Evolutionary conservation across 345 rosid genomes (phyloP).

Genomic region (Draba incana): DNA sequence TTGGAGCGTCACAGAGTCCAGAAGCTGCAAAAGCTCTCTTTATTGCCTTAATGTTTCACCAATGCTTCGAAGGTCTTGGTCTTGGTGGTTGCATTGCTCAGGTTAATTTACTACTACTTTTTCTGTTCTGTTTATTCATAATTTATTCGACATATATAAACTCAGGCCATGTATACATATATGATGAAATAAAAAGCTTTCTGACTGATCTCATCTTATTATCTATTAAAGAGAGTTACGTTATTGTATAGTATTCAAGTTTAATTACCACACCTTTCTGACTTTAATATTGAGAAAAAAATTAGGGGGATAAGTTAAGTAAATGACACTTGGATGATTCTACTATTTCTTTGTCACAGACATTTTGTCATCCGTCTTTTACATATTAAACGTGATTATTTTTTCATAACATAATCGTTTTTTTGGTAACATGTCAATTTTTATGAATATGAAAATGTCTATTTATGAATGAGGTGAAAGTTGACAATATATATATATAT

Average conservation of each 20-base stretch:
- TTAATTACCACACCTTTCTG: not conserved
- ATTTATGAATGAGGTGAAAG: no score
- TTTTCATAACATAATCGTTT: no score
- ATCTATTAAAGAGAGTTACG: not conserved
- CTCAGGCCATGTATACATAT: not conserved
- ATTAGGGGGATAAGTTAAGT: no score
- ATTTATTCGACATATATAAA: not conserved
- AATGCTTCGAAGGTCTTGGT: conserved; percentile 71
- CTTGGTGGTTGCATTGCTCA: conserved; percentile 68
- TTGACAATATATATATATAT: no score
- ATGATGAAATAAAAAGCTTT: not conserved
- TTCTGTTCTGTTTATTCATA: not conserved
- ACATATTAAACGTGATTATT: no score
- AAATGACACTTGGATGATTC: no score
- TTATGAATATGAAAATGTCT: no score
- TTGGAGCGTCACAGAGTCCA: conserved; percentile 62
- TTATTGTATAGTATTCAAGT: conserved; percentile 5
- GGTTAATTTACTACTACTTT: conserved; percentile 37
- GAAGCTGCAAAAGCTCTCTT: conserved; percentile 50
- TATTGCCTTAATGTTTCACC: conserved; percentile 65
- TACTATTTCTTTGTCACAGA: no score
- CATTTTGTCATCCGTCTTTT: no score
- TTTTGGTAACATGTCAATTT: not conserved
- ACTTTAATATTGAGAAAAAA: not conserved
- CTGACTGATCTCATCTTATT: not conserved